Evolutionary conservation across 495 filamentous ascomycete genomes (phyloP).

Genomic region (Aspergillus sparsus): DNA sequence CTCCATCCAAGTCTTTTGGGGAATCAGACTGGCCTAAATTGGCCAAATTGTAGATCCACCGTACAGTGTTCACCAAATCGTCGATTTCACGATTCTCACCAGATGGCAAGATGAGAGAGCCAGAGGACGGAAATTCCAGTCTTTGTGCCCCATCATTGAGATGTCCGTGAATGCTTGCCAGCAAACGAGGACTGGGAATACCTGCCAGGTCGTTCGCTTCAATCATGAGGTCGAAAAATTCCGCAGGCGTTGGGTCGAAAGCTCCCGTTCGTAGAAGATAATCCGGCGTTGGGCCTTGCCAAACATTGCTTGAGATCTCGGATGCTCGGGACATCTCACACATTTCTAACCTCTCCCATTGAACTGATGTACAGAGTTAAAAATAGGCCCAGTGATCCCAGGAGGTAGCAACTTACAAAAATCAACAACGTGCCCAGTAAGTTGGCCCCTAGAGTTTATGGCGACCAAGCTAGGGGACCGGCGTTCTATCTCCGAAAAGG

Average conservation of each 20-base stretch:
- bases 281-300: conserved; percentile 87
- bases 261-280: conserved; percentile 36
- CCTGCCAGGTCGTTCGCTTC: conserved; percentile 83
- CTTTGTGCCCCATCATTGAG: conserved; percentile 57
- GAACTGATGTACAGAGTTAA: conserved; percentile 50
- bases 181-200: conserved; percentile 54
- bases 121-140: conserved; percentile 89
- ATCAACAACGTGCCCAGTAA: conserved; percentile 81
- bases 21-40: conserved; percentile 53
- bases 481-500: conserved; percentile 74
- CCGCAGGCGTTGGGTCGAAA: conserved; percentile 30
- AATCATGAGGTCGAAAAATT: conserved; percentile 69
- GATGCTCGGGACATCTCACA: conserved; percentile 85
- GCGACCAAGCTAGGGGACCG: conserved; percentile 70
- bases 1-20: conserved; percentile 57
- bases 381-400: conserved; percentile 1
- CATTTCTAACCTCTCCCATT: conserved; percentile 91
- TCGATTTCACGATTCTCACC: conserved; percentile 79
- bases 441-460: conserved; percentile 67
- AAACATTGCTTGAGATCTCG: conserved; percentile 86
- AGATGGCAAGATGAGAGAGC: conserved; percentile 79
- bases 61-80: conserved; percentile 78
- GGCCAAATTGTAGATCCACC: conserved; percentile 82
- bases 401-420: conserved; percentile 60
- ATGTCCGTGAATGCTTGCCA: conserved; percentile 60